Evolutionary conservation across 208 protist genomes (phyloP).

Genomic region (Kentomonas sorsogonicus): DNA sequence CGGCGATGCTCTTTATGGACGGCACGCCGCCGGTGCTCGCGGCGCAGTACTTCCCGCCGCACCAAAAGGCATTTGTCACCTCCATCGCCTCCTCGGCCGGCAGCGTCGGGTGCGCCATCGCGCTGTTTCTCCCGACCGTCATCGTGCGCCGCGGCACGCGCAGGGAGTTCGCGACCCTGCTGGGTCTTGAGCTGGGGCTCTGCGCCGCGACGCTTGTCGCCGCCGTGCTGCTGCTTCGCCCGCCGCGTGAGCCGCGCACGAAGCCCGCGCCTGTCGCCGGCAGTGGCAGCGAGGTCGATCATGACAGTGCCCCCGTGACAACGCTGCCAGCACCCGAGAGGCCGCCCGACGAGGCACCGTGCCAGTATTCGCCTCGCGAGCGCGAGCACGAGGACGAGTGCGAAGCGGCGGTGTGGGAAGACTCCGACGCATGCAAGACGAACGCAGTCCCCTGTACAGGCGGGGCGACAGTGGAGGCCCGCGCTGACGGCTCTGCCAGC

Average conservation of each 20-base stretch:
- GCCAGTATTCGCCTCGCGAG: too few species aligned
- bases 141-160: conserved; percentile 34
- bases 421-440: too few species aligned
- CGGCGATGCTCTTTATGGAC: conserved; percentile 68
- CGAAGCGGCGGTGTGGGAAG: conserved; percentile 18
- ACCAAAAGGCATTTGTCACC: conserved; percentile 56
- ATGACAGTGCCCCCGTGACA: too few species aligned
- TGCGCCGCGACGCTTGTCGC: conserved; percentile 36
- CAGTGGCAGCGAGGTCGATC: too few species aligned
- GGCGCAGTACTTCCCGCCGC: conserved; percentile 52
- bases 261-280: too few species aligned
- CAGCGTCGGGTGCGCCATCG: conserved; percentile 60
- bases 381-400: conserved; percentile 15
- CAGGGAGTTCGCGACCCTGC: conserved; percentile 50
- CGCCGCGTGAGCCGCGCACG: conserved; percentile 36
- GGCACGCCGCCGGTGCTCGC: conserved; percentile 67
- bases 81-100: conserved; percentile 53
- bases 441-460: too few species aligned
- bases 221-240: conserved; percentile 35
- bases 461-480: too few species aligned
- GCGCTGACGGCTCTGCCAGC: too few species aligned
- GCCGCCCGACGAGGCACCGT: too few species aligned
- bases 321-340: too few species aligned
- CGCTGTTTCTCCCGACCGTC: conserved; percentile 43
- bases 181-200: conserved; percentile 42